phyloP scores from a whole-genome alignment of 2,329 filamentous ascomycete genomes.

The Mycosphaerella arachidis region DNA sequence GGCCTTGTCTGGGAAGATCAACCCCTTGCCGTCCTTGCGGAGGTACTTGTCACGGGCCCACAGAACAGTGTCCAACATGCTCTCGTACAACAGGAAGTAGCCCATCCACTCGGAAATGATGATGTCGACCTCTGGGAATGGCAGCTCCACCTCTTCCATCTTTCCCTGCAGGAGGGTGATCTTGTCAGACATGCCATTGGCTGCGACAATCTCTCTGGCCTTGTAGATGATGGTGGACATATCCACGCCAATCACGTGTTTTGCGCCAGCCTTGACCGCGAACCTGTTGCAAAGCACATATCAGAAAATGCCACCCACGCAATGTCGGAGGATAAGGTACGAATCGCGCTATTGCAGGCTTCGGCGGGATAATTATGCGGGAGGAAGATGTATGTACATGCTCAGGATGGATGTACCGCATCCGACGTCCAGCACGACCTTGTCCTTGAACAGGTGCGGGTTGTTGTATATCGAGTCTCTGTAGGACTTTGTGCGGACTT shows the following conservation, averaged over 20 bases:
- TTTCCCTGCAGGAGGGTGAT: conserved; percentile 98
- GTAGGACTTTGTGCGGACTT: conserved; percentile 93
- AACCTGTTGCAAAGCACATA: conserved; percentile 60
- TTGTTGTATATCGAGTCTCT: conserved; percentile 98
- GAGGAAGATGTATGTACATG: conserved; percentile 62
- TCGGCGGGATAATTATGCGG: neutral
- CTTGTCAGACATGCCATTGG: conserved; percentile 89
- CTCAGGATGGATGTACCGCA: conserved; percentile 97
- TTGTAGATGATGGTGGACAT: conserved; percentile 99
- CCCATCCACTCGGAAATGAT: conserved; percentile 99
- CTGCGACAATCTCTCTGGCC: conserved; percentile 87
- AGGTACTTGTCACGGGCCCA: conserved; percentile 95
- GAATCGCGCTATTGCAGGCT: neutral
- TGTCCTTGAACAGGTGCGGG: conserved; percentile 86
- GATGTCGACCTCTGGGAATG: conserved; percentile 94
- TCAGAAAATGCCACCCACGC: conserved; percentile 11
- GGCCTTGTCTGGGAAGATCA: conserved; percentile 98
- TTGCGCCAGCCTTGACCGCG: conserved; percentile 89
- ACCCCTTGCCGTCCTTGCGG: conserved; percentile 62
- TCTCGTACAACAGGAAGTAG: conserved; percentile 97
- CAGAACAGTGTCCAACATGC: conserved; percentile 96
- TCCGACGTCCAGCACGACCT: conserved; percentile 92
- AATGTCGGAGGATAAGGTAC: neutral
- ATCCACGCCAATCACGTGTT: conserved; percentile 97
- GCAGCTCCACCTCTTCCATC: conserved; percentile 97